Evolutionary conservation across 2,329 filamentous ascomycete species (phyloP).

Genomic region (Fusarium sp.): DNA sequence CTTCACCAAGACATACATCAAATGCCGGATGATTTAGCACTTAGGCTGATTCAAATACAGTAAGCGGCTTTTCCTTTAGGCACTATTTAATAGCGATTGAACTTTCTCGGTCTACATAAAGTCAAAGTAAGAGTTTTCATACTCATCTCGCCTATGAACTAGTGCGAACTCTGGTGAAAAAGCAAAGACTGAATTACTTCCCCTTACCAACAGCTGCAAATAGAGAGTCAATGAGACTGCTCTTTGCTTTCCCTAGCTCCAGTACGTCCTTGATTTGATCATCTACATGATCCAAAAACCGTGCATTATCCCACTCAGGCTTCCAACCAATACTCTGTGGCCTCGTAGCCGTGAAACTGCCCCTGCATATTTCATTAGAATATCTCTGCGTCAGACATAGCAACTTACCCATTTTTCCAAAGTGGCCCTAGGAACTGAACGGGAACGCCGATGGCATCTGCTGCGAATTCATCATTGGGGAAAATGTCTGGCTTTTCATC

Average conservation of each 20-base stretch:
- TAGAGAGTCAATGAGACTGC: background rate
- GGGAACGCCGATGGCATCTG: background rate
- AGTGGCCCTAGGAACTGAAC: background rate
- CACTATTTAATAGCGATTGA: too few species aligned
- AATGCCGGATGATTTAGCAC: background rate
- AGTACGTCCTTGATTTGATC: background rate
- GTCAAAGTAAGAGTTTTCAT: too few species aligned
- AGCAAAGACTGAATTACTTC: background rate
- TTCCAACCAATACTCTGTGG: background rate
- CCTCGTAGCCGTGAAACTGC: background rate
- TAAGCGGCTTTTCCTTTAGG: too few species aligned
- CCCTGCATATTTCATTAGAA: background rate
- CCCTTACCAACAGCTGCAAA: background rate
- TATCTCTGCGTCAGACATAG: background rate
- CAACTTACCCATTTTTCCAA: background rate
- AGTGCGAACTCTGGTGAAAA: background rate
- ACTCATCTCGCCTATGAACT: too few species aligned
- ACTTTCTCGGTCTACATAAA: too few species aligned
- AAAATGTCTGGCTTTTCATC: background rate
- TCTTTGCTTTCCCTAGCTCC: background rate
- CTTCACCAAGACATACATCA: background rate
- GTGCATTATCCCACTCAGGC: background rate
- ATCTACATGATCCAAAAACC: background rate
- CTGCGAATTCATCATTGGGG: background rate
- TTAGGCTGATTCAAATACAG: too few species aligned